Percentiles rank a stretch among this genome's conserved stretches.
These are phyloP conservation scores for Trichoderma erinaceum DNA, from an alignment of 495 filamentous ascomycete genomes.

Conservation along the genomic window DNA sequence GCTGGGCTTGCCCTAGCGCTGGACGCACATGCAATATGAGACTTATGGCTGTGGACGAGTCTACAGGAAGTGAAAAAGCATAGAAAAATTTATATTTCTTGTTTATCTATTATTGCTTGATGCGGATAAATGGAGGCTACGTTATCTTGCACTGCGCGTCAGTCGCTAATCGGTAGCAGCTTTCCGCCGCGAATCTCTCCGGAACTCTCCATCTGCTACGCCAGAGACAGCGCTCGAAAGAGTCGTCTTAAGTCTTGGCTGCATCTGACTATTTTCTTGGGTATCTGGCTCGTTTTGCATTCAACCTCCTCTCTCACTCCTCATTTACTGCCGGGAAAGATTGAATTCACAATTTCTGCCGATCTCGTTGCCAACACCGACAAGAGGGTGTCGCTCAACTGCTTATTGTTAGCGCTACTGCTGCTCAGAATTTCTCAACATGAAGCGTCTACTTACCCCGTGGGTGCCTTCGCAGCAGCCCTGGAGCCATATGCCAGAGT, in stretches of 20 bases:
- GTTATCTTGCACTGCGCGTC: too few species aligned
- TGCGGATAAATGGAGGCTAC: too few species aligned
- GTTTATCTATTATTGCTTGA: too few species aligned
- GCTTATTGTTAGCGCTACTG: conserved; percentile 14
- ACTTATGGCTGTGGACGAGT: too few species aligned
- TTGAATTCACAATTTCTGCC: conserved; percentile 69
- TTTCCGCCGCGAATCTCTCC: too few species aligned
- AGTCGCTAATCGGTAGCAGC: too few species aligned
- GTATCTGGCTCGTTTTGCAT: background rate
- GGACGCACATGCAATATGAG: too few species aligned
- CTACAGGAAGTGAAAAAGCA: too few species aligned
- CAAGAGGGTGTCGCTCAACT: conserved; percentile 72
- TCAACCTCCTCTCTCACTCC: background rate
- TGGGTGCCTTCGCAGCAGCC: conserved; percentile 91
- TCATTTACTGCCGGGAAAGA: conserved; percentile 49
- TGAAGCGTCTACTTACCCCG: conserved; percentile 54
- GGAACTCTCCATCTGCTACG: too few species aligned
- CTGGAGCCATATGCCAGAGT: conserved; percentile 83
- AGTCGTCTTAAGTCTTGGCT: background rate
- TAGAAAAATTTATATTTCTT: too few species aligned
- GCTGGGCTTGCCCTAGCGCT: too few species aligned
- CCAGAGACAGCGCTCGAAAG: background rate
- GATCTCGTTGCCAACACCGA: conserved; percentile 70
- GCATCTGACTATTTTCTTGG: background rate
- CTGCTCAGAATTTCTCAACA: background rate